These are phyloP conservation scores for Triangularia setosa DNA, from an alignment of 2,329 filamentous ascomycete genomes.

Conservation along the genomic window DNA sequence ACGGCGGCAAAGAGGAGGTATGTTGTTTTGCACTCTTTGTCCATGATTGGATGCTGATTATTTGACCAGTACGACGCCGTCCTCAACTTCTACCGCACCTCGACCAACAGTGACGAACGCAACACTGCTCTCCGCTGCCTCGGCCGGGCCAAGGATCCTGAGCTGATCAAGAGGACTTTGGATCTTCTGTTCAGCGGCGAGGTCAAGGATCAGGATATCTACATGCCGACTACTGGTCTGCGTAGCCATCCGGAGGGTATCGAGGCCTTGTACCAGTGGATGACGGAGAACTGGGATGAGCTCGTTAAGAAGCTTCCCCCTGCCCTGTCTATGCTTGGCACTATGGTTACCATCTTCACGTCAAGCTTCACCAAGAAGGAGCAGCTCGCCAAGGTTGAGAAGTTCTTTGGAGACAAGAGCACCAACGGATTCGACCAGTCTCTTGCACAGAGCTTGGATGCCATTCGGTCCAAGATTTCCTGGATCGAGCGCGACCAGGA, in stretches of 20 bases:
- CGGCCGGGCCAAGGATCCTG: constrained; percentile 71
- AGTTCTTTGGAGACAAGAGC: constrained; percentile 77
- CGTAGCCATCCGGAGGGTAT: constrained; percentile 75
- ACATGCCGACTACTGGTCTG: constrained; percentile 78
- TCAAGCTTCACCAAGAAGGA: constrained; percentile 73
- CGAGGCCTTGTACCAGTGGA: constrained; percentile 74
- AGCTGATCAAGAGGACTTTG: constrained; percentile 78
- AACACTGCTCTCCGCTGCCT: constrained; percentile 84
- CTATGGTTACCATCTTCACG: constrained; percentile 77
- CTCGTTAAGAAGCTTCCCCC: constrained; percentile 79
- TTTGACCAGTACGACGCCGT: constrained; percentile 66
- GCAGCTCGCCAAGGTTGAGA: constrained; percentile 71
- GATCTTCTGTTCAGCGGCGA: constrained; percentile 70
- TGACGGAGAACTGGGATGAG: constrained; percentile 84
- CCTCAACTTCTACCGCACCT: constrained; percentile 69
- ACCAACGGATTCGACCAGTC: constrained; percentile 83
- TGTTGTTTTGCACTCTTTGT: constrained; percentile 23
- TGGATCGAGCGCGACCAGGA: constrained; percentile 74
- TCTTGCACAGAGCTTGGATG: constrained; percentile 84
- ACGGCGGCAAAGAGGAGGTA: constrained; percentile 80
- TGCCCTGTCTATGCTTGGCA: constrained; percentile 79
- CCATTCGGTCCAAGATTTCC: constrained; percentile 76
- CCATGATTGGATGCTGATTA: constrained; percentile 20
- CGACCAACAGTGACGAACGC: constrained; percentile 78
- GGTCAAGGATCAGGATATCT: constrained; percentile 92